Evolutionary conservation across 2,329 filamentous ascomycete genomes (phyloP), one percentile per base, ranked within the genome.

Genomic region (Talaromyces atroroseus): DNA sequence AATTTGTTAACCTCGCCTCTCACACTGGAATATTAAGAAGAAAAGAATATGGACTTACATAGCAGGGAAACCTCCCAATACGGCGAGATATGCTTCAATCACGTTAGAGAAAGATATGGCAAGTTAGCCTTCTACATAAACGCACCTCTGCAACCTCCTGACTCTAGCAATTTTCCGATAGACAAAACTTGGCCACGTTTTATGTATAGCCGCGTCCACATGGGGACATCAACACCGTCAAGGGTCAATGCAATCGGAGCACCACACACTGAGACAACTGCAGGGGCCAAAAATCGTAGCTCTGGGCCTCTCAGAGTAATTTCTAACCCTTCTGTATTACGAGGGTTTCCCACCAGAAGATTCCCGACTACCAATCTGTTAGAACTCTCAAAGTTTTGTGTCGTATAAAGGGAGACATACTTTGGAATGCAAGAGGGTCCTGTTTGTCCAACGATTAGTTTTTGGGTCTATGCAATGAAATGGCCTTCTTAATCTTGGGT

Each of bases 231-330:
- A 1, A 66, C 62, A 2, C 75, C 78, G 58, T 86, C 81, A 0
- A 86, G 65, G 2, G 68, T 75, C 1, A 76, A 75, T 6, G 79
- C 74, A 63, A 83, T 78, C 0, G 75, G 68, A 2, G 83, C 80
- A 47, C 83, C 84, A 44, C 81, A 82, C 12, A 86, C 61, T 2
- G 83, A 76, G 7, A 86, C 72, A 1, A 83, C 68, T 1, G 82
- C 82, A 14, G 78, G 69, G 2, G 74, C 75, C 3, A 81, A 66
- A 61, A 86, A 86, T 0, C 72, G 71, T 20, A 87, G 65, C 32
- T 84, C 81, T 0, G 84, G 83, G 0, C 84, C 84, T 14, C 74
- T 78, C 16, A 85, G 62, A 0, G 83, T 86, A 24, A 85, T 81
- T 61, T 87, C 84, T 0, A 87, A 67, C 0, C 75, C 76, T 64